Evolutionary conservation across 2,329 filamentous ascomycete species (phyloP).

Genomic region (Neofusicoccum sp.): DNA sequence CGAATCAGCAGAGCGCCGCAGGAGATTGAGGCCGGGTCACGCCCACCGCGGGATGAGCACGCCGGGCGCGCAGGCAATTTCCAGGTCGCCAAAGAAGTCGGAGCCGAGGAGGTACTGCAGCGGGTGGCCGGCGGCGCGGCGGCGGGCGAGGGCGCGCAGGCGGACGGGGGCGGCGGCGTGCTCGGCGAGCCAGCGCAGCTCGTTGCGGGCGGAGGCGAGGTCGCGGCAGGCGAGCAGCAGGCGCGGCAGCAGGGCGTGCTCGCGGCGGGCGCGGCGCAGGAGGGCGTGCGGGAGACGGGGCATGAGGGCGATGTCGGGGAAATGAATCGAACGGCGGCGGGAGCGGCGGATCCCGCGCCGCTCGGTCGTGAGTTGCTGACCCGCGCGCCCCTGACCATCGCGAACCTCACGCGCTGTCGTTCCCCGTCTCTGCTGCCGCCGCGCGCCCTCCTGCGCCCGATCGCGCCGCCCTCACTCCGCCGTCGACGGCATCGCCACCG

Average conservation of each 20-base stretch:
- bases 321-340: neutral
- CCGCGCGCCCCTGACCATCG: too few relatives aligned
- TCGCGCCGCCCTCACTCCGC: neutral
- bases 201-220: conserved; percentile 64
- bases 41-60: conserved; percentile 80
- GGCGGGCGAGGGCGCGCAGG: conserved; percentile 42
- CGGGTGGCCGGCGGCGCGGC: conserved; percentile 66
- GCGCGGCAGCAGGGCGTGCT: conserved; percentile 59
- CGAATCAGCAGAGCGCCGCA: neutral
- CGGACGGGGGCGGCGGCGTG: conserved; percentile 44
- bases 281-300: conserved; percentile 65
- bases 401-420: neutral
- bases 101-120: conserved; percentile 88
- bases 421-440: neutral
- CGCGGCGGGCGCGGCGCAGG: conserved; percentile 56
- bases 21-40: neutral
- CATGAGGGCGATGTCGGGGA: conserved; percentile 29
- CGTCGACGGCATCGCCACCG: neutral
- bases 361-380: too few relatives aligned
- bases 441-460: neutral
- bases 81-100: conserved; percentile 83
- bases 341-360: neutral
- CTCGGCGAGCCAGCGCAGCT: conserved; percentile 73
- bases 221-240: conserved; percentile 68
- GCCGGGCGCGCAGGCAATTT: conserved; percentile 73